Evolutionary conservation across 208 protist genomes (phyloP), one percentile per base, ranked within the genome.

Genomic region (Crithidia sp.): DNA sequence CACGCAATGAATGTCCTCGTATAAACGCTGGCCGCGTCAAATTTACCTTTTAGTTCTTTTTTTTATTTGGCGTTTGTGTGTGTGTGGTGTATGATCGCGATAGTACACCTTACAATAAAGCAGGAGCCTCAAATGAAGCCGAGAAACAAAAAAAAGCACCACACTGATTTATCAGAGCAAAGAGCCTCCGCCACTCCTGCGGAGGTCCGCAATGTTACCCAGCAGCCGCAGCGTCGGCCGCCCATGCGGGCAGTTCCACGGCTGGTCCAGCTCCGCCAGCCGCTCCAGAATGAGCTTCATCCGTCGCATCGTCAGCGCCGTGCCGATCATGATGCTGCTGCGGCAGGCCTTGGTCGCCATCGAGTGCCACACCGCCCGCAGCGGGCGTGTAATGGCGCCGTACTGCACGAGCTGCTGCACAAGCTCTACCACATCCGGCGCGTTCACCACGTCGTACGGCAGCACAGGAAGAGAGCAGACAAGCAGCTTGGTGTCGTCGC

Each of bases 221-320:
- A 95, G 65, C 58, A 92, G 82, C 43, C 94, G 85, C 58, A 97
- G 66, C 12, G 95, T 98, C 5, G 96, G 95, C 19, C 97, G 81
- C 28, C 97, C 97, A 75, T 98, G 97, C n/a, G 97, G 97, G 64
- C 96, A 98, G 79, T 89, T 95, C 96, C 97, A 98, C 53, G 97
- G 97, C 60, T 97, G 89, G 3, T 96, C 84, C n/a, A 98, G 74
- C 67, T 79, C 74, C 28, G 77, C 72, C 28, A 98, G 79, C 17
- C 88, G 83, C 37, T 76, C 68, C 61, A 98, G 79, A 53, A 98
- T 86, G 44, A 64, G 76, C 13, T 77, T 71, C 95, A 98, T 98
- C n/a, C 79, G 82, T n/a, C 76, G 70, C 19, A 81, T 65, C 39
- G 79, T 69, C 3, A 98, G 82, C 28, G 93, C 80, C 7, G 87